phyloP scores from a whole-genome alignment of 2,329 filamentous ascomycete species.

The Elsinoe ampelina region DNA sequence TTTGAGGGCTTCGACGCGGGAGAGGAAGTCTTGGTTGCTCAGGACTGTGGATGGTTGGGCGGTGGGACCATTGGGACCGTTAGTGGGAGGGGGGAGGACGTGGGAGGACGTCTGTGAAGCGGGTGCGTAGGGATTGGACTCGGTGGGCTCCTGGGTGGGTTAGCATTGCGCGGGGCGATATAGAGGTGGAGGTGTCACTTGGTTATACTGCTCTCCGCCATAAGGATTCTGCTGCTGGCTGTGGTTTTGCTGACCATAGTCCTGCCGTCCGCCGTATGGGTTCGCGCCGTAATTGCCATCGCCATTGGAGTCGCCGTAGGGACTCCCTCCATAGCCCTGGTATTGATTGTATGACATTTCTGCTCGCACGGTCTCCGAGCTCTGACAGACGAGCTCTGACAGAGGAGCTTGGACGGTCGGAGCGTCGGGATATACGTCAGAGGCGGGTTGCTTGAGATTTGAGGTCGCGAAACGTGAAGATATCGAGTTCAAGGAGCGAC shows the following conservation, averaged over 20 bases:
- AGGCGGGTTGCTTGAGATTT: not conserved
- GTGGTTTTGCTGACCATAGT: not conserved
- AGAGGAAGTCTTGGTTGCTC: constrained; percentile 48
- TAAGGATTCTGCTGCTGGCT: constrained; percentile 6
- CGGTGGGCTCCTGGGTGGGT: constrained; percentile 27
- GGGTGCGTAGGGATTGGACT: constrained; percentile 13
- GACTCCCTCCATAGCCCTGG: constrained; percentile 49
- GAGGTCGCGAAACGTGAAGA: not conserved
- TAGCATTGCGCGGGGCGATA: constrained; percentile 3
- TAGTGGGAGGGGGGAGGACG: constrained; percentile 16
- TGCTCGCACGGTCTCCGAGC: not conserved
- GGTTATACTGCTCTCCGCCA: not conserved
- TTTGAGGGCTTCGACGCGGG: constrained; percentile 56
- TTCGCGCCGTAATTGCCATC: constrained; percentile 31
- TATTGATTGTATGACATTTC: constrained; percentile 52
- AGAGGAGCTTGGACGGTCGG: not conserved
- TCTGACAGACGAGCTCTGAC: not conserved
- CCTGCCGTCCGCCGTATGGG: constrained; percentile 26
- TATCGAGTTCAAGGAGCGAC: not conserved
- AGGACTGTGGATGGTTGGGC: constrained; percentile 39
- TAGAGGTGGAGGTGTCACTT: not conserved
- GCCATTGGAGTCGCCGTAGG: constrained; percentile 54
- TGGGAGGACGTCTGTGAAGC: constrained; percentile 9
- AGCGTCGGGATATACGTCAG: not conserved
- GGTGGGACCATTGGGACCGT: constrained; percentile 11